Percentiles rank a stretch among this genome's conserved stretches.
Evolutionary conservation across 257 asterid species (phyloP).

Genomic region (Penstemon eatonii): DNA sequence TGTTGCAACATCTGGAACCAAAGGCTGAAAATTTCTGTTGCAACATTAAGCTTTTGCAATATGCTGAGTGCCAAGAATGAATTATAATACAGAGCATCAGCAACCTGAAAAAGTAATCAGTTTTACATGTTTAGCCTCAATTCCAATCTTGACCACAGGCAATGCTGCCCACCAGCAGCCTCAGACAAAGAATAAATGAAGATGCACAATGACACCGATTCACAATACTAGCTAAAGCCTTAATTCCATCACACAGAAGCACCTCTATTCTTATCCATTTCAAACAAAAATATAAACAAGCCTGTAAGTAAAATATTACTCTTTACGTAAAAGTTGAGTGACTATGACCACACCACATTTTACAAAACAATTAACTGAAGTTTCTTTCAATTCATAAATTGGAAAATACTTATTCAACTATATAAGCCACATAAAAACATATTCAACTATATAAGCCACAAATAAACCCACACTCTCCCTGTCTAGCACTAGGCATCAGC

Average conservation of each 20-base stretch:
- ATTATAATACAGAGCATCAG: constrained; percentile 92
- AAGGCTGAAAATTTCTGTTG: constrained; percentile 84
- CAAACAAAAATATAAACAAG: constrained; percentile 4
- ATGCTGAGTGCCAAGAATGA: constrained; percentile 66
- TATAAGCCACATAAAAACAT: not conserved
- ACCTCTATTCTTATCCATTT: not conserved
- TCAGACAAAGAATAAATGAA: constrained; percentile 8
- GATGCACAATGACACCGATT: not conserved
- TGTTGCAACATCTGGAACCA: constrained; percentile 97
- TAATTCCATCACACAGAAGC: not conserved
- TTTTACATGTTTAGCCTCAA: constrained; percentile 10
- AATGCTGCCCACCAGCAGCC: constrained; percentile 12
- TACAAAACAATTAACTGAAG: constrained; percentile 1
- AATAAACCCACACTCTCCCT: not conserved
- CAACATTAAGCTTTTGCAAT: constrained; percentile 84
- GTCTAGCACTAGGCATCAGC: not conserved
- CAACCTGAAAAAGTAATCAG: constrained; percentile 53
- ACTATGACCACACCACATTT: not conserved
- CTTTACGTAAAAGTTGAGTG: not conserved
- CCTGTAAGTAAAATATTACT: not conserved
- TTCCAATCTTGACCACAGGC: constrained; percentile 14
- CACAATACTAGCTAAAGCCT: not conserved
- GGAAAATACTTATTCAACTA: not conserved
- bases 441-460: not conserved
- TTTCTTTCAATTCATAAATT: not conserved